Percentiles rank a stretch among this genome's conserved stretches.
phyloP scores from a whole-genome alignment of 2,329 filamentous ascomycete genomes.

The Neofusicoccum kwambonambiense region DNA sequence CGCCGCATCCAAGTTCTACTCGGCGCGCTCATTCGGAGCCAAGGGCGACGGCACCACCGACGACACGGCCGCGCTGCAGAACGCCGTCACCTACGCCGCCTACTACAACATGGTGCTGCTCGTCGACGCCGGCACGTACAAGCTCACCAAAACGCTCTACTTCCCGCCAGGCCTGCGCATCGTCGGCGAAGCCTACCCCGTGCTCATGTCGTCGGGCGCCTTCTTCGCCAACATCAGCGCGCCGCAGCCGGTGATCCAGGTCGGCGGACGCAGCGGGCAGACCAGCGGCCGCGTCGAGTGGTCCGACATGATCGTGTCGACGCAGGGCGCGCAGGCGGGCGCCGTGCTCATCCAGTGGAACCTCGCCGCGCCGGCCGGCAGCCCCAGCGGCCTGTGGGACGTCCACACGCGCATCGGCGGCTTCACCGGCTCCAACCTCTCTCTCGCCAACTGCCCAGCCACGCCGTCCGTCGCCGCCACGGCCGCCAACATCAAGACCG shows the following conservation, averaged over 20 bases:
- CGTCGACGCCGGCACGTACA: conserved; percentile 58
- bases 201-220: conserved; percentile 74
- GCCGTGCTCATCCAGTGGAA: conserved; percentile 75
- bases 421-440: conserved; percentile 72
- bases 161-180: conserved; percentile 71
- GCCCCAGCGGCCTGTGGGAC: conserved; percentile 77
- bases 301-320: conserved; percentile 70
- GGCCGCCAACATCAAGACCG: conserved; percentile 50
- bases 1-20: conserved; percentile 51
- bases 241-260: conserved; percentile 64
- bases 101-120: conserved; percentile 55
- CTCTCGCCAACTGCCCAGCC: conserved; percentile 75
- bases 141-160: conserved; percentile 54
- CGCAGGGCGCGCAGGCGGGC: conserved; percentile 64
- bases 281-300: conserved; percentile 67
- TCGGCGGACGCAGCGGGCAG: conserved; percentile 53
- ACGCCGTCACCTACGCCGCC: conserved; percentile 63
- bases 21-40: conserved; percentile 49
- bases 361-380: conserved; percentile 53
- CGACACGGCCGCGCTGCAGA: conserved; percentile 77
- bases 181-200: conserved; percentile 79
- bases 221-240: conserved; percentile 47
- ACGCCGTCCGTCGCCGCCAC: conserved; percentile 60
- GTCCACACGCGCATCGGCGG: conserved; percentile 84
- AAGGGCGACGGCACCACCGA: conserved; percentile 78